Percentiles rank a stretch among this genome's conserved stretches.
These are phyloP conservation scores for Ceratocystiopsis minuta DNA, from an alignment of 2,329 filamentous ascomycete genomes.

Conservation along the genomic window DNA sequence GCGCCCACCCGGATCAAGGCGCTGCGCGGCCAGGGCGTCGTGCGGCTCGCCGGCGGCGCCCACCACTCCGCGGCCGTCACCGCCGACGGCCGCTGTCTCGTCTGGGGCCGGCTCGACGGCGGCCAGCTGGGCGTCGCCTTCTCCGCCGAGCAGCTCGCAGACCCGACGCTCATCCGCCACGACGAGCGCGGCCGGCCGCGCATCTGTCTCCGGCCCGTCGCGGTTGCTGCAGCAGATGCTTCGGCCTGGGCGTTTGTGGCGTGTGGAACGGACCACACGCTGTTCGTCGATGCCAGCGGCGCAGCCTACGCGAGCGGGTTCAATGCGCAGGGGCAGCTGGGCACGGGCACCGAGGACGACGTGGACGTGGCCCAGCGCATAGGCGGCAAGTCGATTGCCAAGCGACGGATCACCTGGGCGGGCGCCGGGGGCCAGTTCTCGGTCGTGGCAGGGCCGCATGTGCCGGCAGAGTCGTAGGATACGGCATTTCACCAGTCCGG, in stretches of 20 bases:
- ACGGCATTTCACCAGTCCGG: no score
- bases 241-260: slow-evolving; percentile 17
- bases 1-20: not conserved
- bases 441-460: slow-evolving; percentile 9
- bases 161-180: slow-evolving; percentile 20
- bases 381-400: not conserved
- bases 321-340: slow-evolving; percentile 41
- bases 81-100: slow-evolving; percentile 17
- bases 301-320: slow-evolving; percentile 42
- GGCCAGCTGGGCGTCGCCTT: slow-evolving; percentile 27
- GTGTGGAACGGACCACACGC: not conserved
- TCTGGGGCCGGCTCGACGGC: slow-evolving; percentile 22
- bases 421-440: slow-evolving; percentile 45
- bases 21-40: not conserved
- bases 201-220: slow-evolving; percentile 41
- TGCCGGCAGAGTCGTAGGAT: no score
- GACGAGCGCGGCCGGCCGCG: slow-evolving; percentile 38
- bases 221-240: slow-evolving; percentile 24
- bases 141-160: slow-evolving; percentile 7
- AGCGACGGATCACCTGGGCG: slow-evolving; percentile 38
- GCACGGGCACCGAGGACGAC: slow-evolving; percentile 26
- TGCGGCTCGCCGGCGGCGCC: slow-evolving; percentile 34
- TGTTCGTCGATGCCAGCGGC: not conserved
- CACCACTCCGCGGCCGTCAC: slow-evolving; percentile 37
- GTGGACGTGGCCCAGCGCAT: slow-evolving; percentile 25